Evolutionary conservation across 768 basidiomycete species (phyloP).

Genomic region (Collybiopsis confluens): DNA sequence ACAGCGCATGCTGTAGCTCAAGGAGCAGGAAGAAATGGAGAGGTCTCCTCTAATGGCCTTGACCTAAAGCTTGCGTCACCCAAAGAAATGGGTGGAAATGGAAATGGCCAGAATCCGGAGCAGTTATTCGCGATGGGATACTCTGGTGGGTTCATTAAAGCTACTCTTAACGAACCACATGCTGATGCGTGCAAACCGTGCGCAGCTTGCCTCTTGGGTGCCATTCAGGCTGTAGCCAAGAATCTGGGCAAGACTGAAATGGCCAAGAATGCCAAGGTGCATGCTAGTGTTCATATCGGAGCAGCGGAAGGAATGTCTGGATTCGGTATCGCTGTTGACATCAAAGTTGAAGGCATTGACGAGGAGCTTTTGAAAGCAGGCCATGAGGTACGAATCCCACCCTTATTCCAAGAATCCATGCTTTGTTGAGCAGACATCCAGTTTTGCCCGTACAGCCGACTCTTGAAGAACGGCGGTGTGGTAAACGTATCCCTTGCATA

Average conservation of each 20-base stretch:
- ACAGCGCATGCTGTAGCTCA: slow-evolving; percentile 62
- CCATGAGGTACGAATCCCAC: slow-evolving; percentile 53
- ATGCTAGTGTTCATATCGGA: slow-evolving; percentile 60
- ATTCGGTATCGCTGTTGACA: slow-evolving; percentile 65
- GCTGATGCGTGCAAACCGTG: too few species aligned
- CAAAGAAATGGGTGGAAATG: slow-evolving; percentile 57
- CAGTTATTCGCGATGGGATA: slow-evolving; percentile 72
- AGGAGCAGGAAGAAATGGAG: slow-evolving; percentile 64
- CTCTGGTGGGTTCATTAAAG: slow-evolving; percentile 40
- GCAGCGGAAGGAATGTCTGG: slow-evolving; percentile 53
- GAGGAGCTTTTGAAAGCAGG: slow-evolving; percentile 65
- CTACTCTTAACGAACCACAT: not conserved
- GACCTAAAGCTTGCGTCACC: slow-evolving; percentile 48
- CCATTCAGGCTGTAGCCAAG: slow-evolving; percentile 56
- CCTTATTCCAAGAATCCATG: not conserved
- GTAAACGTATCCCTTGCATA: slow-evolving; percentile 56
- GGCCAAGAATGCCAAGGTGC: slow-evolving; percentile 57
- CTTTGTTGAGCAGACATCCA: slow-evolving; percentile 18
- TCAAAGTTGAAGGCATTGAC: slow-evolving; percentile 66
- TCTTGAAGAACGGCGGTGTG: slow-evolving; percentile 49
- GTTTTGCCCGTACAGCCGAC: slow-evolving; percentile 71
- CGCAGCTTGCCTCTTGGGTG: slow-evolving; percentile 74
- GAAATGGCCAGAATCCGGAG: slow-evolving; percentile 64
- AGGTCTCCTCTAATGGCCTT: slow-evolving; percentile 43
- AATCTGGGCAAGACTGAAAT: slow-evolving; percentile 50